These are phyloP conservation scores for Euphorbia tirucalli DNA, from an alignment of 345 rosid genomes.

Conservation along the genomic window DNA sequence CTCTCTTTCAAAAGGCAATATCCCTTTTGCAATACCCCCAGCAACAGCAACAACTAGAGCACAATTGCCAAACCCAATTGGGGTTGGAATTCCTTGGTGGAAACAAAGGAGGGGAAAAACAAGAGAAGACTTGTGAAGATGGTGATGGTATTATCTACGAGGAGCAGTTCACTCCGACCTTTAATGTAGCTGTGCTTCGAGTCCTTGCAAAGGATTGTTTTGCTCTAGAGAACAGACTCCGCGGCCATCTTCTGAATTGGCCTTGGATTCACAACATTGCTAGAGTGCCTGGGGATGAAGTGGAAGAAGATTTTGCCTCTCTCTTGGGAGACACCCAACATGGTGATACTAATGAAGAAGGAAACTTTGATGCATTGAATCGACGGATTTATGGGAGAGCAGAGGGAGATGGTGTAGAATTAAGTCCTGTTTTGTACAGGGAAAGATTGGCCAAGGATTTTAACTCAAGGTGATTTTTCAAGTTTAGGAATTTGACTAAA, in stretches of 20 bases:
- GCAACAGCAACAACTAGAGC: slow-evolving; percentile 17
- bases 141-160: slow-evolving; percentile 32
- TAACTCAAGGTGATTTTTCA: slow-evolving; percentile 59
- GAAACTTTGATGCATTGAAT: slow-evolving; percentile 32
- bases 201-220: slow-evolving; percentile 66
- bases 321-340: slow-evolving; percentile 25
- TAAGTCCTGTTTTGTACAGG: slow-evolving; percentile 59
- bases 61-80: neutral
- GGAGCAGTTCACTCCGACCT: slow-evolving; percentile 54
- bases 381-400: slow-evolving; percentile 47
- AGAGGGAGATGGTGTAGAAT: slow-evolving; percentile 46
- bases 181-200: slow-evolving; percentile 58
- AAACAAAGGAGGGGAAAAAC: slow-evolving; percentile 24
- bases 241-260: slow-evolving; percentile 89
- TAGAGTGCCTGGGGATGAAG: slow-evolving; percentile 73
- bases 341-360: slow-evolving; percentile 16
- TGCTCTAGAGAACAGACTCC: slow-evolving; percentile 66
- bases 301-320: slow-evolving; percentile 42
- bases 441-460: slow-evolving; percentile 61
- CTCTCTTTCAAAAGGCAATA: slow-evolving; percentile 67
- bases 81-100: neutral
- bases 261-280: slow-evolving; percentile 75
- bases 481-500: slow-evolving; percentile 74
- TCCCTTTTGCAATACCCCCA: slow-evolving; percentile 19
- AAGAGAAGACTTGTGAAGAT: neutral